Evolutionary conservation across 352 stramenopile species (phyloP).

Genomic region (Pythium brachiatum): DNA sequence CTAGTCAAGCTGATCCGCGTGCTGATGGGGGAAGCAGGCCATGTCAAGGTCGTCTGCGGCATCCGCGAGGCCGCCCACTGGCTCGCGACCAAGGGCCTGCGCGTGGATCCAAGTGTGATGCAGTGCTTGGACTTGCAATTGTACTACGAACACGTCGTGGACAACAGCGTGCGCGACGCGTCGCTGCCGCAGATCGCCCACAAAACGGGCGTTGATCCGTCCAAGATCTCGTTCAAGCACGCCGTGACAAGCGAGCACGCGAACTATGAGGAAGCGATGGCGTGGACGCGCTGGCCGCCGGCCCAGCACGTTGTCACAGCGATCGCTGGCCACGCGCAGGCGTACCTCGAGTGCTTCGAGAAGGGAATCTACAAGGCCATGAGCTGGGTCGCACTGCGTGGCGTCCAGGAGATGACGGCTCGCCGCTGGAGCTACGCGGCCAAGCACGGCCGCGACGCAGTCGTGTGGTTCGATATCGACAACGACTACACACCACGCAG

Average conservation of each 20-base stretch:
- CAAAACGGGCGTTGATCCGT: neutral
- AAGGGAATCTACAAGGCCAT: slow-evolving; percentile 5
- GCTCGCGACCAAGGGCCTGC: slow-evolving; percentile 6
- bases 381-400: neutral
- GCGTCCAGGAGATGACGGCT: slow-evolving; percentile 22
- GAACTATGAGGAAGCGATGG: neutral
- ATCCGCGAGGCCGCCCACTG: slow-evolving; percentile 13
- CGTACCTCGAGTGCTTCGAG: slow-evolving; percentile 13
- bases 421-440: slow-evolving; percentile 28
- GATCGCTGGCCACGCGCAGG: neutral
- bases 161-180: slow-evolving; percentile 12
- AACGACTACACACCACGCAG: slow-evolving; percentile 28
- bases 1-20: neutral
- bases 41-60: slow-evolving; percentile 16
- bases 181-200: slow-evolving; percentile 8
- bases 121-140: slow-evolving; percentile 33
- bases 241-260: neutral
- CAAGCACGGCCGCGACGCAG: slow-evolving; percentile 1
- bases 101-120: neutral
- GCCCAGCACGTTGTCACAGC: neutral
- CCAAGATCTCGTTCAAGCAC: slow-evolving; percentile 21
- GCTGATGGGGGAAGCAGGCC: slow-evolving; percentile 10
- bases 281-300: neutral
- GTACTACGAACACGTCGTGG: slow-evolving; percentile 23
- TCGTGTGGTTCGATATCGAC: slow-evolving; percentile 38